Evolutionary conservation across 768 basidiomycete species (phyloP), one percentile per base, ranked within the genome.

Genomic region (Cyclocybe cylindracea): DNA sequence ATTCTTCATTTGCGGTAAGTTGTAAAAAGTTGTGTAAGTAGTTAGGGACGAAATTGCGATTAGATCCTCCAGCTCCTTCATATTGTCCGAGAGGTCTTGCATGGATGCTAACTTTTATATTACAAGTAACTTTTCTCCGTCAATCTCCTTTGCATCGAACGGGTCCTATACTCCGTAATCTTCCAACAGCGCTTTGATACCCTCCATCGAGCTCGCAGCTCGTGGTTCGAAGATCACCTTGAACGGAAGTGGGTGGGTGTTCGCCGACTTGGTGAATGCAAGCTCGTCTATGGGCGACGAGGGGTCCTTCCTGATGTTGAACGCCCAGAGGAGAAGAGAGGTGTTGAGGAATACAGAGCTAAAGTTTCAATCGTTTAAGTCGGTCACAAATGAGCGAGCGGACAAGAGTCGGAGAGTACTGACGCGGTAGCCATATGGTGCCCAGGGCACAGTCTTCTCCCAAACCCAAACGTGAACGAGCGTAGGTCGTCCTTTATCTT

Each of bases 261-360:
- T 82, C 11, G 85, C 81, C 3, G 79, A 81, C 56, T 86, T 82
- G 5, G 80, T 80, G 59, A 89, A 86, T 1, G 76, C 84, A 36
- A 77, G 66, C 7, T 75, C 74, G 59, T 90, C 81, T 46, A 89
- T 86, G 0, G 84, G 83, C 2, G 71, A 65, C 0, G 66, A 58
- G 0, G 79, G 77, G 56, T 86, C 81, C 29, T 78, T 60, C 3
- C 69, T 70, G 18, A 90, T 70, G 1, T 65, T 73, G 73, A 89
- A 88, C 0, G 85, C 80, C 84, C 86, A 88, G 33, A 86, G 65
- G 2, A 84, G 67, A 10, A 86, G 72, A 0, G 84, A 84, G 0
- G 82, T 78, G 51, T 85, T 88, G 55, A 89, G 71, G 58, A 85
- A 86, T 2, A 89, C 66, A 6, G 86, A 88, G 4, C 84, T 78